Percentiles rank a stretch among this genome's conserved stretches.
Evolutionary conservation across 2,329 filamentous ascomycete genomes (phyloP).

Genomic region (Lasiodiplodia sp.): DNA sequence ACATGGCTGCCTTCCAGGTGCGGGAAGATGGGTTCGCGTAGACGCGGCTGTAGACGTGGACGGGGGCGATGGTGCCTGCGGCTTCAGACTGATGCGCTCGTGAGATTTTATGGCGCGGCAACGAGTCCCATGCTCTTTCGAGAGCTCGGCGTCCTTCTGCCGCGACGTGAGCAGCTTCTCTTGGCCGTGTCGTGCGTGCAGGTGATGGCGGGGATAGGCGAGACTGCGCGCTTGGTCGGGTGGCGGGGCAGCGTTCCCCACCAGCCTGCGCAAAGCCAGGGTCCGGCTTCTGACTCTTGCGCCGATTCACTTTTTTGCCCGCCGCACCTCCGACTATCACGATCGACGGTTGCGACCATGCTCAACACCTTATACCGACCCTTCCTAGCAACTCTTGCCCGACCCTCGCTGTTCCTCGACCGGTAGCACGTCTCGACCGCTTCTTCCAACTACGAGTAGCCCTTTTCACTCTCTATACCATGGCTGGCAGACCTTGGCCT

Average conservation of each 20-base stretch:
- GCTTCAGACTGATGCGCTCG: neutral
- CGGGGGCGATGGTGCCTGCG: neutral
- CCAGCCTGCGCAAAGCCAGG: slow-evolving; percentile 9
- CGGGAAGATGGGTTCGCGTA: neutral
- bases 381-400: neutral
- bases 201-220: neutral
- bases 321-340: neutral
- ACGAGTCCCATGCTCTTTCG: neutral
- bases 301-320: slow-evolving; percentile 24
- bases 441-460: neutral
- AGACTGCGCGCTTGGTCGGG: slow-evolving; percentile 4
- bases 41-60: neutral
- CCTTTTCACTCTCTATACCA: slow-evolving; percentile 6
- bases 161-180: neutral
- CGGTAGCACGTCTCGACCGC: slow-evolving; percentile 3
- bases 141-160: neutral
- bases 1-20: slow-evolving; percentile 1
- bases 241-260: slow-evolving; percentile 28
- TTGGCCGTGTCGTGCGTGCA: slow-evolving; percentile 2
- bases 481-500: slow-evolving; percentile 35
- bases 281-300: neutral
- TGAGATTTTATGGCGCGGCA: neutral
- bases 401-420: neutral
- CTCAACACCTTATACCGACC: neutral
- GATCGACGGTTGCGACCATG: slow-evolving; percentile 11